Conservation (phyloP, 2,329 filamentous ascomycete genomes). For the Calonectria hongkongensis region DNA sequence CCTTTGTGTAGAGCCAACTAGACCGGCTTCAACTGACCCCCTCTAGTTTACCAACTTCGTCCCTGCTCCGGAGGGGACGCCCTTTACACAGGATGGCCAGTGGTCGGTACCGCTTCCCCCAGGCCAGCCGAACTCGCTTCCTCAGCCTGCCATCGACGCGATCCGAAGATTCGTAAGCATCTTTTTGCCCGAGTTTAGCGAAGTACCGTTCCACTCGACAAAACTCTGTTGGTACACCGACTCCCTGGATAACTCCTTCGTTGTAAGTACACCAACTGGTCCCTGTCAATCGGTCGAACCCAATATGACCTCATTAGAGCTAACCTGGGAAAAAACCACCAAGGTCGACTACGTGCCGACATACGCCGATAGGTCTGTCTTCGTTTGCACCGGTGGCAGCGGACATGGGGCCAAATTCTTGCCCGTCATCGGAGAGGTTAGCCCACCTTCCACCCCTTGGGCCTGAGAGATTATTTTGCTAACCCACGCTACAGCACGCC, state of each 20-base stretch:
- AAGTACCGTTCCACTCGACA: not conserved
- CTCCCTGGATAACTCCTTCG: not conserved
- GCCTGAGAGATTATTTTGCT: not conserved
- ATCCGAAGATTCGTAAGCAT: not conserved
- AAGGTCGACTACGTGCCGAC: constrained; percentile 59
- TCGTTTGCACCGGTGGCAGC: constrained; percentile 60
- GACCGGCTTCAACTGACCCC: not conserved
- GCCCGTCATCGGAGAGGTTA: constrained; percentile 57
- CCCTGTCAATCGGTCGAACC: constrained; percentile 1
- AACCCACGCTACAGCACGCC: constrained; percentile 49
- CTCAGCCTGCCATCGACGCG: not conserved
- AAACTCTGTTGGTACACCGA: constrained; percentile 8
- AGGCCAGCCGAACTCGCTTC: not conserved
- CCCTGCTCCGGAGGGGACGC: constrained; percentile 17
- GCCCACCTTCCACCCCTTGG: not conserved
- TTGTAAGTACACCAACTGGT: not conserved
- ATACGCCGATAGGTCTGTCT: constrained; percentile 55
- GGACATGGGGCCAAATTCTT: constrained; percentile 61
- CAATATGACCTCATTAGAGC: not conserved
- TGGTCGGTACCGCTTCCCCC: constrained; percentile 21
- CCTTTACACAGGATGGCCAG: constrained; percentile 26
- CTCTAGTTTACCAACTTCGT: constrained; percentile 32
- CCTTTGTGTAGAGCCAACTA: not conserved
- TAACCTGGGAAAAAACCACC: not conserved
- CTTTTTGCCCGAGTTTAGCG: constrained; percentile 1